Evolutionary conservation across 768 basidiomycete genomes (phyloP).

Genomic region (Boletus sp.): DNA sequence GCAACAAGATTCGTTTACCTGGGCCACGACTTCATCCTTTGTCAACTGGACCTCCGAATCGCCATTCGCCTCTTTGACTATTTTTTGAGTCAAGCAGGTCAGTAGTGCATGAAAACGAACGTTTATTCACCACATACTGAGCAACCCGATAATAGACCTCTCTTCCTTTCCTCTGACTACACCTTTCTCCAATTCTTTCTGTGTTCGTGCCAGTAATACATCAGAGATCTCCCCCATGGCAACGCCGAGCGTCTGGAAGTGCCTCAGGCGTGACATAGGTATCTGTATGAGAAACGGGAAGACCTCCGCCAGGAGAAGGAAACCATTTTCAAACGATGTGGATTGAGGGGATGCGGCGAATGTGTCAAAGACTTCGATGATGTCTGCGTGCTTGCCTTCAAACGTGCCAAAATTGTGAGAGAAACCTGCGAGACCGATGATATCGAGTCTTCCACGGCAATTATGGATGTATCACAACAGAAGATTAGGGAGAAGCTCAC

Average conservation of each 20-base stretch:
- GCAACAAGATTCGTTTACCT: slow-evolving; percentile 4
- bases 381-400: slow-evolving; percentile 42
- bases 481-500: slow-evolving; percentile 12
- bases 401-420: slow-evolving; percentile 54
- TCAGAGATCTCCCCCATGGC: slow-evolving; percentile 41
- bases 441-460: slow-evolving; percentile 43
- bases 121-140: slow-evolving; percentile 20
- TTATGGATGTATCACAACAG: not conserved
- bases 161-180: slow-evolving; percentile 21
- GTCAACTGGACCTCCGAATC: slow-evolving; percentile 25
- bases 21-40: slow-evolving; percentile 25
- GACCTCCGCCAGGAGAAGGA: slow-evolving; percentile 36
- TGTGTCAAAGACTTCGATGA: slow-evolving; percentile 1
- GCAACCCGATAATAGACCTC: slow-evolving; percentile 22
- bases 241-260: slow-evolving; percentile 30
- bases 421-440: slow-evolving; percentile 57
- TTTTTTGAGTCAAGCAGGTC: not conserved
- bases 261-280: slow-evolving; percentile 34
- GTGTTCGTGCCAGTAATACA: slow-evolving; percentile 36
- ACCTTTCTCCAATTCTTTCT: slow-evolving; percentile 30
- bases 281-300: slow-evolving; percentile 36
- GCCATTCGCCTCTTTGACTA: not conserved
- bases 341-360: slow-evolving; percentile 22
- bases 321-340: slow-evolving; percentile 27
- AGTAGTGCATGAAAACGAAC: slow-evolving; percentile 3